These are phyloP conservation scores for Pyracantha coccinea DNA, from an alignment of 331 rosid species.

Conservation along the genomic window DNA sequence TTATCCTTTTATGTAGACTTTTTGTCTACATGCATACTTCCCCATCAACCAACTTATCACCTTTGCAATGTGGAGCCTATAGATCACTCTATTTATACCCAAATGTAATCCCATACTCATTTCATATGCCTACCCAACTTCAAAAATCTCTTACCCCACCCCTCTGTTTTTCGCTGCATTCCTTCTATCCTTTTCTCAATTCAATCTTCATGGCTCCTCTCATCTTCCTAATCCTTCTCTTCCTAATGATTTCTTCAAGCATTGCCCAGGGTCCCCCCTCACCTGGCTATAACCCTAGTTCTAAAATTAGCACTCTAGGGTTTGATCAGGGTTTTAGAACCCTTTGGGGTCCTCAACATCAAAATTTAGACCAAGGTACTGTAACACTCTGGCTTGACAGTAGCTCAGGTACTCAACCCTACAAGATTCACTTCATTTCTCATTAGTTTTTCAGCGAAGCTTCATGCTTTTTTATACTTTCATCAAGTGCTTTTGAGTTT, in stretches of 20 bases:
- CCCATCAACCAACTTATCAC: slow-evolving; percentile 31
- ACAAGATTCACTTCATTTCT: no score
- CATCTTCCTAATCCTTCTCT: slow-evolving; percentile 19
- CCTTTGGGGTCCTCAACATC: slow-evolving; percentile 86
- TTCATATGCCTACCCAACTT: slow-evolving; percentile 4
- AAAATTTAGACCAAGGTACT: slow-evolving; percentile 42
- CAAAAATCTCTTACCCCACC: slow-evolving; percentile 11
- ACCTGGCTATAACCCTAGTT: slow-evolving; percentile 76
- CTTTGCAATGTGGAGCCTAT: slow-evolving; percentile 23
- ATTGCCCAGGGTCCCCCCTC: slow-evolving; percentile 61
- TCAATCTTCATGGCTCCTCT: slow-evolving; percentile 29
- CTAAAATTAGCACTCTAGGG: slow-evolving; percentile 31
- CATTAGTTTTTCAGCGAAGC: neutral
- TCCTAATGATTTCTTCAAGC: slow-evolving; percentile 21
- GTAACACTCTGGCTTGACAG: slow-evolving; percentile 71
- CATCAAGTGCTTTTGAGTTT: neutral
- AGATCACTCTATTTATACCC: slow-evolving; percentile 36
- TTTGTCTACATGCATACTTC: slow-evolving; percentile 26
- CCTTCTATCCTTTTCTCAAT: slow-evolving; percentile 6
- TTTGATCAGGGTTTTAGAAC: slow-evolving; percentile 53
- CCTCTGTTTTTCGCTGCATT: slow-evolving; percentile 26
- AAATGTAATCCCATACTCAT: slow-evolving; percentile 24
- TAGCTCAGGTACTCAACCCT: slow-evolving; percentile 37
- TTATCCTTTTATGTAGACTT: slow-evolving; percentile 9
- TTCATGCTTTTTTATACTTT: neutral